Evolutionary conservation across 2,329 filamentous ascomycete genomes (phyloP), one percentile per base, ranked within the genome.

Genomic region (Fusarium heterosporum): DNA sequence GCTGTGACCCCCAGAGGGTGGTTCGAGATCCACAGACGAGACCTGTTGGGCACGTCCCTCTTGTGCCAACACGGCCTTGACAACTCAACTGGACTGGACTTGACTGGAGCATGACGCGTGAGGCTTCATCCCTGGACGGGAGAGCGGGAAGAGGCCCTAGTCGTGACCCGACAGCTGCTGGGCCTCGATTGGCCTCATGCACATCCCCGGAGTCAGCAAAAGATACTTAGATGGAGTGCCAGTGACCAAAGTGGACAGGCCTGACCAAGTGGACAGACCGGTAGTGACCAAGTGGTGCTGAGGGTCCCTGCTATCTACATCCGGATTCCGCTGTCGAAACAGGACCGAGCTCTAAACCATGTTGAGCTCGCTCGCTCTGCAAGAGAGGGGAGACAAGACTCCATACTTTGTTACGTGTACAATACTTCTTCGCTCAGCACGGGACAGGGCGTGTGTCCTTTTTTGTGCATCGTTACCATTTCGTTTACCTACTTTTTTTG

Each of bases 11-110:
- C 64, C 22, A 55, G 53, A 61, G 25, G 51, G 65, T 62, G 68
- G 70, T 70, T 65, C 68, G 61, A 72, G 69, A 60, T 69, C 70
- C 68, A 73, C 71, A 42, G 55, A 68, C 71, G 69, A 70, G 61
- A 64, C 55, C 55, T 57, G 56, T 64, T 66, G 66, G 70, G 70
- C 70, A 64, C 68, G 46, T 48, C 28, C 52, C 26, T 36, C 38
- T 59, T 52, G 36, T 41, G 55, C 46, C 42, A 56, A 26, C 46
- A 34, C 36, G 42, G 36, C 45, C 56, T 22, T 22, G 22, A 22
- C 22, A 22, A 22, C 22, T 22, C 22, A 22, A 22, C 22, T 22
- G 22, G 22, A 22, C 22, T 22, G 22, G 22, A 22, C 22, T 22
- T 22, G 22, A 22, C 22, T 22, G 6, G 6, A 22, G 22, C 52